Percentiles rank a stretch among this genome's conserved stretches.
phyloP scores from a whole-genome alignment of 164 flowering plant genomes.

The Magnolia kwangsiensis region DNA sequence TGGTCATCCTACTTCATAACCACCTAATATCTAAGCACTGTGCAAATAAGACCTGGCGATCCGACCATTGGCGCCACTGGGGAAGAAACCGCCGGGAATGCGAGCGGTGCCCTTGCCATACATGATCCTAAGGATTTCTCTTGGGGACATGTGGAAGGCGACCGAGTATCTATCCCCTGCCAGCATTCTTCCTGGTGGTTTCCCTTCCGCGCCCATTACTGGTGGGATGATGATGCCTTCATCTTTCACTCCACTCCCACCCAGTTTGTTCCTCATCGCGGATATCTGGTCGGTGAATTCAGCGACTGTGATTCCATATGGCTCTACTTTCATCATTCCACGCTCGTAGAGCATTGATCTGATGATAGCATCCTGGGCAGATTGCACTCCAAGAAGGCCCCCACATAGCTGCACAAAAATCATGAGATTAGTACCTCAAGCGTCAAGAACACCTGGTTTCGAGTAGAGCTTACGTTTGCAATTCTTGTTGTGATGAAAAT shows the following conservation, averaged over 20 bases:
- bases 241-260: slow-evolving; percentile 51
- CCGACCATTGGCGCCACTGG: too few relatives aligned
- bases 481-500: too few relatives aligned
- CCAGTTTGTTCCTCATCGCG: slow-evolving; percentile 49
- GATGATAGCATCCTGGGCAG: slow-evolving; percentile 84
- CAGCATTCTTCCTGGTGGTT: slow-evolving; percentile 42
- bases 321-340: slow-evolving; percentile 29
- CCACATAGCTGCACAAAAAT: slow-evolving; percentile 43
- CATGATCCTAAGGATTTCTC: slow-evolving; percentile 26
- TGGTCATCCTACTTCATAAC: too few relatives aligned
- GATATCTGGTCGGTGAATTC: slow-evolving; percentile 63
- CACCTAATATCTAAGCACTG: too few relatives aligned
- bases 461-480: too few relatives aligned
- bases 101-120: background rate
- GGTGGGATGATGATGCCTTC: slow-evolving; percentile 58
- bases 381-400: slow-evolving; percentile 70
- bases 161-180: slow-evolving; percentile 25
- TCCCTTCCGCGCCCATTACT: slow-evolving; percentile 45
- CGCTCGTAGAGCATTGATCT: slow-evolving; percentile 50
- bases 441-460: background rate
- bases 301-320: slow-evolving; percentile 61
- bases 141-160: slow-evolving; percentile 20
- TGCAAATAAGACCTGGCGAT: too few relatives aligned
- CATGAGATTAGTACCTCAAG: background rate
- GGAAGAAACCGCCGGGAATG: too few relatives aligned